Conservation (phyloP, 768 basidiomycete species). For the Hemileccinum rubropunctum region DNA sequence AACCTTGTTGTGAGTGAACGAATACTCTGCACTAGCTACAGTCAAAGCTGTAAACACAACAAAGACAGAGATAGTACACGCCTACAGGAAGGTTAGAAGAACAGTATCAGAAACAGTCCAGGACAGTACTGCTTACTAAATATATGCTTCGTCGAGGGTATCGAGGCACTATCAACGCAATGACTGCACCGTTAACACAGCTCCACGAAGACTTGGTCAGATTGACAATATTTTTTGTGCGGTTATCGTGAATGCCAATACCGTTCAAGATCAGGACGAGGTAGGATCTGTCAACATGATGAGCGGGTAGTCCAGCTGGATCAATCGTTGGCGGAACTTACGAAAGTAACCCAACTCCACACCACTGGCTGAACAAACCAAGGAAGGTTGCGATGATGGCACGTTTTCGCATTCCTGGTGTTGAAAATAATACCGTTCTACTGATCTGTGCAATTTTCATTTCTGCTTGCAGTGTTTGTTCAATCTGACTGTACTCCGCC, state of each 20-base stretch:
- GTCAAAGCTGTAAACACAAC: constrained; percentile 17
- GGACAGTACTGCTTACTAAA: constrained; percentile 27
- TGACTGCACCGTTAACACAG: constrained; percentile 2
- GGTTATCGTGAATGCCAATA: constrained; percentile 21
- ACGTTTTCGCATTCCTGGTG: constrained; percentile 17
- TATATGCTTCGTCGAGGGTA: constrained; percentile 17
- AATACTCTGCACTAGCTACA: constrained; percentile 18
- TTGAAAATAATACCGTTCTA: constrained; percentile 1
- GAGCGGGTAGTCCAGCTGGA: not conserved
- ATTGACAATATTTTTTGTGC: constrained; percentile 17
- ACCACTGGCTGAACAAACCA: constrained; percentile 14
- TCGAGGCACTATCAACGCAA: constrained; percentile 6
- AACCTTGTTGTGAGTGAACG: constrained; percentile 5
- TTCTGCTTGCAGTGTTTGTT: constrained; percentile 44
- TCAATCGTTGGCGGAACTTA: not conserved
- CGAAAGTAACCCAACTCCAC: constrained; percentile 12
- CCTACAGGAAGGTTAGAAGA: constrained; percentile 1
- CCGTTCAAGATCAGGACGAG: constrained; percentile 15
- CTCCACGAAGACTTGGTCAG: constrained; percentile 12
- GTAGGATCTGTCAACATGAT: constrained; percentile 4
- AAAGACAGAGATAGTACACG: constrained; percentile 15
- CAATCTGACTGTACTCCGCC: constrained; percentile 56
- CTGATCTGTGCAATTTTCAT: not conserved
- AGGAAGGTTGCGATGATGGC: constrained; percentile 10
- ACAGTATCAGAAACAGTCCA: not conserved